These are phyloP conservation scores for Davidsoniella virescens DNA, from an alignment of 2,329 filamentous ascomycete genomes.

Conservation along the genomic window DNA sequence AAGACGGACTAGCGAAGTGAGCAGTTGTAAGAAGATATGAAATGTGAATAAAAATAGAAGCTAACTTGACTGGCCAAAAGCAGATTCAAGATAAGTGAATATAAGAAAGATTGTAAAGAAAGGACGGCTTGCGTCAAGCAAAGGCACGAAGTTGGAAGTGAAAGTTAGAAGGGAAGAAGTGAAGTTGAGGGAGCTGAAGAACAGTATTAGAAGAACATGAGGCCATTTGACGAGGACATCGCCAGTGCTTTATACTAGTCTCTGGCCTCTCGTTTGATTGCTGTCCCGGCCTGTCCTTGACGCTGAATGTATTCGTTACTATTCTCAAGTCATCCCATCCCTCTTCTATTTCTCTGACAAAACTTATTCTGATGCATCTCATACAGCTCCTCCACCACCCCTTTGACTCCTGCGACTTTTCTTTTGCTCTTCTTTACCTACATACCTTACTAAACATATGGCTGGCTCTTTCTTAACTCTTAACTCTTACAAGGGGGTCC, in stretches of 20 bases:
- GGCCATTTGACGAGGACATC: background rate
- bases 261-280: background rate
- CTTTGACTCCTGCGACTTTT: background rate
- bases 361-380: background rate
- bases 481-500: too few species aligned
- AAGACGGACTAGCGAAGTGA: background rate
- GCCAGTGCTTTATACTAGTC: background rate
- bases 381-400: background rate
- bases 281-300: background rate
- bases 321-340: background rate
- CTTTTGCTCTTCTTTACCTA: background rate
- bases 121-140: slow-evolving; percentile 5
- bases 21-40: background rate
- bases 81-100: background rate
- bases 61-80: slow-evolving; percentile 2
- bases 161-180: background rate
- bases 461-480: too few species aligned
- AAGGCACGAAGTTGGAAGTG: too few species aligned
- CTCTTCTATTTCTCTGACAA: background rate
- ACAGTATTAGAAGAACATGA: background rate
- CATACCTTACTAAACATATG: too few species aligned
- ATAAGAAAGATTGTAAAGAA: slow-evolving; percentile 3
- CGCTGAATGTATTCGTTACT: background rate
- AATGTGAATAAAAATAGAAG: slow-evolving; percentile 3
- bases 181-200: background rate